Evolutionary conservation across 1,284 basidiomycete genomes (phyloP).

Genomic region (Cutaneotrichosporon mucoides): DNA sequence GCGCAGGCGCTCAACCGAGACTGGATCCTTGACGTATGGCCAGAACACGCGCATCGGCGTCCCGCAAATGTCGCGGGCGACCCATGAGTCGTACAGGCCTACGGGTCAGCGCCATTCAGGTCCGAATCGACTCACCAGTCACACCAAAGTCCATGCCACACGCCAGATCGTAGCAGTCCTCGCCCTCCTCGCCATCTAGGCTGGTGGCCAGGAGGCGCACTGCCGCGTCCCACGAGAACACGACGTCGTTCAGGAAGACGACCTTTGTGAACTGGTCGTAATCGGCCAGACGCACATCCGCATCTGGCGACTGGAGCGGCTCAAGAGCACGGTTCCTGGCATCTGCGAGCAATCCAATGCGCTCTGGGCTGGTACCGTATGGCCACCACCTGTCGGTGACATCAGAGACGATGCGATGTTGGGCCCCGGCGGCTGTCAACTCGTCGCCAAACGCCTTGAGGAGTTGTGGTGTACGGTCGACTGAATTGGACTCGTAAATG

Average conservation of each 20-base stretch:
- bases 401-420: slow-evolving; percentile 46
- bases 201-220: slow-evolving; percentile 54
- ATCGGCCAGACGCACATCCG: slow-evolving; percentile 34
- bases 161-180: slow-evolving; percentile 55
- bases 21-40: slow-evolving; percentile 56
- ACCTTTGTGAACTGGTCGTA: slow-evolving; percentile 52
- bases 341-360: slow-evolving; percentile 53
- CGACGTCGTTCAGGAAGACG: slow-evolving; percentile 57
- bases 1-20: slow-evolving; percentile 45
- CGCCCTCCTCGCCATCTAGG: slow-evolving; percentile 14
- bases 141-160: slow-evolving; percentile 57
- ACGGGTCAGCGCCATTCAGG: no score
- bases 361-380: slow-evolving; percentile 48
- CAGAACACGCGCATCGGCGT: slow-evolving; percentile 52
- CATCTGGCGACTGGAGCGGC: slow-evolving; percentile 38
- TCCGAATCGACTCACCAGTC: slow-evolving; percentile 12
- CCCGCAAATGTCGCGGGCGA: slow-evolving; percentile 51
- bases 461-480: slow-evolving; percentile 51
- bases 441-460: slow-evolving; percentile 47
- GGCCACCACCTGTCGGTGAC: slow-evolving; percentile 39
- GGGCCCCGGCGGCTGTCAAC: slow-evolving; percentile 42
- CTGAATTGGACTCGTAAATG: slow-evolving; percentile 57
- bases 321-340: slow-evolving; percentile 54
- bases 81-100: slow-evolving; percentile 54
- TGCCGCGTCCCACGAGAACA: slow-evolving; percentile 53